A percentile compares a stretch with the other conserved stretches of the same genome.
Conservation (phyloP, 805 yeast genomes). For the Ogataea philodendri region DNA sequence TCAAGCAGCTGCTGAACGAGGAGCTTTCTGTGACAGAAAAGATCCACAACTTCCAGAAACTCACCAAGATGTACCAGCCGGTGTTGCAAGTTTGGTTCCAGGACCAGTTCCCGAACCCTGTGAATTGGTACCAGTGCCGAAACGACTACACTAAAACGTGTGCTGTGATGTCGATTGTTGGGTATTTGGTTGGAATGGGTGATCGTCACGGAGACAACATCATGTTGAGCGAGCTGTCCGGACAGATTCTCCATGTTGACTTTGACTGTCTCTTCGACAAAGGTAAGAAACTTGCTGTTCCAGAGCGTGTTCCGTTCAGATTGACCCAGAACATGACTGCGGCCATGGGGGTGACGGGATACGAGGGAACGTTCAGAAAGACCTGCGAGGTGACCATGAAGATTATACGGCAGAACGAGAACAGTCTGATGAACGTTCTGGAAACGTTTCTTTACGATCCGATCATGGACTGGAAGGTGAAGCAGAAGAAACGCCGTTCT, state of each 20-base stretch:
- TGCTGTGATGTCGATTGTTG: slow-evolving; percentile 98
- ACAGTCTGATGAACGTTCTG: slow-evolving; percentile 80
- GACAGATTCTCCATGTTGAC: slow-evolving; percentile 88
- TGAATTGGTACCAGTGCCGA: slow-evolving; percentile 80
- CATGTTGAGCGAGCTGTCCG: slow-evolving; percentile 66
- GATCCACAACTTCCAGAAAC: slow-evolving; percentile 35
- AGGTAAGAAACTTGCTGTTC: slow-evolving; percentile 66
- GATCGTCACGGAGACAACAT: slow-evolving; percentile 96
- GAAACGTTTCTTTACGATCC: slow-evolving; percentile 95
- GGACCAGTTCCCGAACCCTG: slow-evolving; percentile 86
- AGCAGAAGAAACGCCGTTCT: slow-evolving; percentile 37
- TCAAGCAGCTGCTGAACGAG: slow-evolving; percentile 27
- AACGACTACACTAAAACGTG: slow-evolving; percentile 71
- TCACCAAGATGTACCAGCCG: slow-evolving; percentile 50
- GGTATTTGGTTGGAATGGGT: slow-evolving; percentile 90
- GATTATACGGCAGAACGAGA: slow-evolving; percentile 73
- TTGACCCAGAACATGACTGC: slow-evolving; percentile 84
- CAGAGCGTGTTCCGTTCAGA: slow-evolving; percentile 94
- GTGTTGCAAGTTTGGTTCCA: slow-evolving; percentile 85
- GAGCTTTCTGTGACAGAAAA: slow-evolving; percentile 31
- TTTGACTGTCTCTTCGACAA: slow-evolving; percentile 96
- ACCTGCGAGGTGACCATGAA: slow-evolving; percentile 81
- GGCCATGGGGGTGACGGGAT: slow-evolving; percentile 80
- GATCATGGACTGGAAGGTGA: slow-evolving; percentile 67
- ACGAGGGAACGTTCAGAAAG: slow-evolving; percentile 85